Conservation (phyloP, 257 asterid species). For the Fraxinus americana region DNA sequence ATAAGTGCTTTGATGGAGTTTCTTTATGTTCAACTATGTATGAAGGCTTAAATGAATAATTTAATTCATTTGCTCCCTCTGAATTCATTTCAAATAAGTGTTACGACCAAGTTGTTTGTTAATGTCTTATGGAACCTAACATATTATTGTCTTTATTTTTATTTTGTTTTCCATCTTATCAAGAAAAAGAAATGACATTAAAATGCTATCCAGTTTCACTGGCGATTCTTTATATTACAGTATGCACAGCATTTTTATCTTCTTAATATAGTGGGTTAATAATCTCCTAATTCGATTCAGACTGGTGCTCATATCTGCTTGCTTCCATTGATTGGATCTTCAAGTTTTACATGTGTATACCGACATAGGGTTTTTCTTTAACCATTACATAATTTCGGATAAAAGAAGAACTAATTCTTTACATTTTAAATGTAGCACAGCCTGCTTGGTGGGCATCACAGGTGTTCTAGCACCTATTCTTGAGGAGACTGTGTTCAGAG, state of each 20-base stretch:
- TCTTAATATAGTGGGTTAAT: neutral
- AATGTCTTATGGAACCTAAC: neutral
- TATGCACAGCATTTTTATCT: constrained; percentile 1
- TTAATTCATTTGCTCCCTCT: neutral
- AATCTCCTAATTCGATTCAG: constrained; percentile 41
- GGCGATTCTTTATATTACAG: neutral
- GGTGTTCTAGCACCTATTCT: constrained; percentile 96
- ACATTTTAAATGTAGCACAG: constrained; percentile 62
- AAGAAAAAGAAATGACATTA: neutral
- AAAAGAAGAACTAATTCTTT: constrained; percentile 15
- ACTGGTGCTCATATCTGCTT: too few species aligned
- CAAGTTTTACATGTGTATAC: too few species aligned
- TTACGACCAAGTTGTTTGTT: neutral
- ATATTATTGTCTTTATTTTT: neutral
- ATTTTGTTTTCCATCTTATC: neutral
- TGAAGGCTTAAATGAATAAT: constrained; percentile 4
- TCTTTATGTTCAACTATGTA: constrained; percentile 7
- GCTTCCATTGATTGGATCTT: too few species aligned
- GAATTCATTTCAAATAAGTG: neutral
- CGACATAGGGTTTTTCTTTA: constrained; percentile 8
- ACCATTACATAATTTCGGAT: constrained; percentile 18
- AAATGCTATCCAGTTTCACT: neutral
- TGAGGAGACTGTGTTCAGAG: constrained; percentile 94
- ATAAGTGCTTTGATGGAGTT: constrained; percentile 2
- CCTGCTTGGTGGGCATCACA: constrained; percentile 83